Evolutionary conservation across 176 grass and related monocot species (phyloP), one percentile per base, ranked within the genome.

Genomic region (Poa pratensis): DNA sequence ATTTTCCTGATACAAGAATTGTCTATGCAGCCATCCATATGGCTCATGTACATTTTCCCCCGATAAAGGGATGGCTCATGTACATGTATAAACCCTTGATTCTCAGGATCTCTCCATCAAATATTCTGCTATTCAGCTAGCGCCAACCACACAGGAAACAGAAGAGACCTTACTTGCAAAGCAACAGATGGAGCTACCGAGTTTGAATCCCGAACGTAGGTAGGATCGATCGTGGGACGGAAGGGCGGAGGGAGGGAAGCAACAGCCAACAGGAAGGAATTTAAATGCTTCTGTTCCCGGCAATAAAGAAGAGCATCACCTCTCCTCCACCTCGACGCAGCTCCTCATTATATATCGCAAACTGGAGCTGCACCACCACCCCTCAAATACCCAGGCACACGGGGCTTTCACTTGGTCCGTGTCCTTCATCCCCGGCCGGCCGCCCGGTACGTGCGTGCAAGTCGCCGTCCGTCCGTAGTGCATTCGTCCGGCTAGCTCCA

Each of bases 261-360:
- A 84, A 80, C 89, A 79, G 34, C 42, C 1, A 43, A 43, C 9
- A 9, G 42, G 55, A 9, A 74, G 71, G 71, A 82, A 48, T 86
- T 87, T 91, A 89, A 94, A 87, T 85, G 79, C 79, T 54, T 52
- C 80, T 91, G 85, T 43, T 85, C 86, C 70, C 73, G 88, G 83
- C 81, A 91, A 83, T 91, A 91, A 96, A 91, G 89, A 91, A 96
- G 84, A 91, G 22, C 91, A 86, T 93, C 77, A 77, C 86, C 79
- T 92, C 73, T 75, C 88, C 73, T 75, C 88, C 84, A 79, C 22
- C 48, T 65, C 73, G 11, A 22, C 66, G 45, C 59, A 50, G 22
- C 63, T 23, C 87, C 66, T 85, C 85, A 40, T 95, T 96, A 93
- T 96, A 96, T 87, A 96, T 91, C 71, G 53, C 88, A 76, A 67